These are phyloP conservation scores for Syzygium grande DNA, from an alignment of 345 rosid species.

Conservation along the genomic window DNA sequence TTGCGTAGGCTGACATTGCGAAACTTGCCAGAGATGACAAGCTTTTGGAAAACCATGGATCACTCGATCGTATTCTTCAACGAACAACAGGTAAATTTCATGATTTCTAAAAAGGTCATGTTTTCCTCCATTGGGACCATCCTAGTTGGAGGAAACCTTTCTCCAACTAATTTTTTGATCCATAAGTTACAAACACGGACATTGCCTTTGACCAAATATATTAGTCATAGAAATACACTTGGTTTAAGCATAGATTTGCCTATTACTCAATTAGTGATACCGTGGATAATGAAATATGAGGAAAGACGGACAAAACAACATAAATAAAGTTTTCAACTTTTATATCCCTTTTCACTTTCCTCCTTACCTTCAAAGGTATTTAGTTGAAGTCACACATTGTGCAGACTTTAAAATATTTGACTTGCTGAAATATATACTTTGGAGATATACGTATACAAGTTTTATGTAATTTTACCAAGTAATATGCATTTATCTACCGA, in stretches of 20 bases:
- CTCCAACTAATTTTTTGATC: too few species aligned
- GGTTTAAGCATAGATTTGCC: not conserved
- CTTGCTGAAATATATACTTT: fast-evolving
- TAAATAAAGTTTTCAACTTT: too few species aligned
- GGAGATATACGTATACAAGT: fast-evolving
- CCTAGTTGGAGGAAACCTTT: not conserved
- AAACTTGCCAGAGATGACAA: not conserved
- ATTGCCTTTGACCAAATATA: fast-evolving
- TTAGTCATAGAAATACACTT: not conserved
- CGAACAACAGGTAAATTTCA: not conserved
- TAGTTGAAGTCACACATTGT: not conserved
- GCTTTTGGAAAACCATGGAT: fast-evolving
- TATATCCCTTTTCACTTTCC: too few species aligned
- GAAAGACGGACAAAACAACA: too few species aligned
- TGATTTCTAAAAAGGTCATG: fast-evolving
- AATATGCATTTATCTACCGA: not conserved
- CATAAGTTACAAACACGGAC: not conserved
- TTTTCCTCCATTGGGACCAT: not conserved
- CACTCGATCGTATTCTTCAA: not conserved
- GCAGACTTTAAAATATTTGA: fast-evolving
- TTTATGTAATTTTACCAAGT: not conserved
- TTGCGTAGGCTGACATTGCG: not conserved
- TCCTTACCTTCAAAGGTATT: too few species aligned
- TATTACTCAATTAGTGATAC: too few species aligned
- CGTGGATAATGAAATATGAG: too few species aligned